Evolutionary conservation across 768 basidiomycete species (phyloP).

Genomic region (Xanthoconium stramineum): DNA sequence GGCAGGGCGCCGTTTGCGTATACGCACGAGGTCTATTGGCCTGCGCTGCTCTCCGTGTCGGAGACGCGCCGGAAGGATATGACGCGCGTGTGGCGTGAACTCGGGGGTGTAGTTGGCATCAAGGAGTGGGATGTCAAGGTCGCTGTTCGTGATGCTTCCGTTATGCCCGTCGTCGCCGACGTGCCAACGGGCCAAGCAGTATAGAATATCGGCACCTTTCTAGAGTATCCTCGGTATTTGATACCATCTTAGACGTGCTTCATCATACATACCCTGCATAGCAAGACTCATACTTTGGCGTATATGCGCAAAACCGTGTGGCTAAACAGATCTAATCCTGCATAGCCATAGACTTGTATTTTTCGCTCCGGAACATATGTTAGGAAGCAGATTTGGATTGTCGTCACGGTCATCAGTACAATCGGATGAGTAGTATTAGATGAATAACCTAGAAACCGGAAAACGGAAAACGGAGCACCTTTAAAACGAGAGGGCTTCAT

Average conservation of each 20-base stretch:
- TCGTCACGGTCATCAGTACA: constrained; percentile 27
- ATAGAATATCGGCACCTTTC: not conserved
- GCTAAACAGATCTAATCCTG: too few relatives aligned
- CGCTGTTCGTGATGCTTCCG: constrained; percentile 15
- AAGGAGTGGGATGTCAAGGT: constrained; percentile 79
- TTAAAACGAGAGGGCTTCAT: constrained; percentile 7
- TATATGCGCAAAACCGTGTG: too few relatives aligned
- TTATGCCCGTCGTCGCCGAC: not conserved
- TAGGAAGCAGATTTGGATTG: constrained; percentile 9
- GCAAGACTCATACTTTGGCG: too few relatives aligned
- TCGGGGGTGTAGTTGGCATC: constrained; percentile 68
- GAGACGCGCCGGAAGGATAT: constrained; percentile 46
- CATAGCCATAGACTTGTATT: not conserved
- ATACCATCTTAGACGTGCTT: not conserved
- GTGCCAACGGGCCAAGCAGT: constrained; percentile 3
- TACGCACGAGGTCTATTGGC: constrained; percentile 74
- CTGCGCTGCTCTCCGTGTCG: constrained; percentile 53
- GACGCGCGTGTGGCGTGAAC: constrained; percentile 59
- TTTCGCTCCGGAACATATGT: not conserved
- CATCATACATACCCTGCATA: not conserved
- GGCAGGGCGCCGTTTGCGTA: constrained; percentile 69
- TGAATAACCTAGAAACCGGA: constrained; percentile 23
- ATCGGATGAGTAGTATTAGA: constrained; percentile 14
- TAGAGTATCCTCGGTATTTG: not conserved
- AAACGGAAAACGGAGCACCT: not conserved